Base-by-base conservation (phyloP, 768 basidiomycete genomes). In the Asterophora lycoperdoides region DNA sequence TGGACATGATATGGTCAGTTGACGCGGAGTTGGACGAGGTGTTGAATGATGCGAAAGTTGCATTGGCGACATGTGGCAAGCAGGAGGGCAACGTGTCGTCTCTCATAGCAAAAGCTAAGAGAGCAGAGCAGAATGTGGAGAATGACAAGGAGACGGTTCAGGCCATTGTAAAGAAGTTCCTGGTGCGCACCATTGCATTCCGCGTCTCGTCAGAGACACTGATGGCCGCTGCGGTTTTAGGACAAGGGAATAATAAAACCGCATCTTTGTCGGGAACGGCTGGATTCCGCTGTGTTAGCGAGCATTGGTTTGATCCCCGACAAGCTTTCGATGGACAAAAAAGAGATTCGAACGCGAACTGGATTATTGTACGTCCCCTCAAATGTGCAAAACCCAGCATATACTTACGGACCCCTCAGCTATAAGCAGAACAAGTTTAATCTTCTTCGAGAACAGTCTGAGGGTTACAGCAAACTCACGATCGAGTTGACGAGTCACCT, bases 391-490 rank as follows among this genome's bases (percentile, higher is more conserved):
- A 30, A 34, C 37, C 26, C 8, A 40, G 32, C 44, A 49, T 52
- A 41, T 26, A 44, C 45, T 39, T 35, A 43, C 18, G 19, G 30
- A n/a, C 41, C 19, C 19, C 14, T 45, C 61, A 94, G 91, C 64
- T 95, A 93, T 73, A 93, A 93, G 66, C 95, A 99, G 67, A 93
- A 93, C 71, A 99, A 98, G 68, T 95, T 94, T 75, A 99, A 98
- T 63, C 79, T 99, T 33, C 79, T 97, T 13, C 86, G 96, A 32
- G 96, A 99, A 70, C 91, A 96, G 59, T 93, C 93, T 1, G 95
- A 98, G 71, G 96, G 96, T 7, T 99, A 93, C 70, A 91, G 91
- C 64, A 93, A 94, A 66, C 80, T 98, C 28, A 80, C 86, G 20
- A 81, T 86, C 8, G 91, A 98, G 60, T 72, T 99, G 33, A 82